Conservation (phyloP, 2,329 filamentous ascomycete genomes). For the Talaromyces sp. region DNA sequence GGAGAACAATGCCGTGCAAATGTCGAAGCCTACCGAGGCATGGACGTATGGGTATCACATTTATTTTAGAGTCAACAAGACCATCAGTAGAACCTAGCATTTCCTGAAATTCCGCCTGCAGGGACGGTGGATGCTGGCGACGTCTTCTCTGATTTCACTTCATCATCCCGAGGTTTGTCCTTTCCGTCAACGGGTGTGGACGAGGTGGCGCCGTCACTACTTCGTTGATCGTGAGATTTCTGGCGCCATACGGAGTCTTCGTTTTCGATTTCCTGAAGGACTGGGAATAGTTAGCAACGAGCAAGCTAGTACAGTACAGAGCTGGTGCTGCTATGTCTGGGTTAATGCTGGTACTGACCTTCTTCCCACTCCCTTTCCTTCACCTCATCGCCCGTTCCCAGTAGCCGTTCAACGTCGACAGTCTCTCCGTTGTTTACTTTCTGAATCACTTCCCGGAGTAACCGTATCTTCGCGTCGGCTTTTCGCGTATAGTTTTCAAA, state of each 20-base stretch:
- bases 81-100: slow-evolving; percentile 1
- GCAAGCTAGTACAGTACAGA: not conserved
- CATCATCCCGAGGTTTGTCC: not conserved
- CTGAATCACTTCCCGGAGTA: slow-evolving; percentile 62
- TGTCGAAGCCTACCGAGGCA: not conserved
- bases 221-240: slow-evolving; percentile 17
- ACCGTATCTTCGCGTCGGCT: slow-evolving; percentile 70
- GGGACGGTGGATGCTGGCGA: not conserved
- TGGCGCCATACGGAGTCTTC: slow-evolving; percentile 37
- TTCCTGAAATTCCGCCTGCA: not conserved
- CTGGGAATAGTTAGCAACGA: slow-evolving; percentile 18
- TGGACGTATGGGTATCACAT: slow-evolving; percentile 11
- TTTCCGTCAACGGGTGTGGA: not conserved
- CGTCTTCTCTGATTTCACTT: not conserved
- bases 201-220: not conserved
- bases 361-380: slow-evolving; percentile 86
- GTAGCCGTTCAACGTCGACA: slow-evolving; percentile 74
- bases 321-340: not conserved
- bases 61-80: not conserved
- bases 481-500: slow-evolving; percentile 66
- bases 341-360: slow-evolving; percentile 44
- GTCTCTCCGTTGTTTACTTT: slow-evolving; percentile 48
- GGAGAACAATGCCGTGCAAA: not conserved
- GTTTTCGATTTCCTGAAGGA: slow-evolving; percentile 36
- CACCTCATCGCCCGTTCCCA: slow-evolving; percentile 71